These are phyloP conservation scores for Globisporangium cylindrosporum DNA, from an alignment of 352 stramenopile species.

Conservation along the genomic window DNA sequence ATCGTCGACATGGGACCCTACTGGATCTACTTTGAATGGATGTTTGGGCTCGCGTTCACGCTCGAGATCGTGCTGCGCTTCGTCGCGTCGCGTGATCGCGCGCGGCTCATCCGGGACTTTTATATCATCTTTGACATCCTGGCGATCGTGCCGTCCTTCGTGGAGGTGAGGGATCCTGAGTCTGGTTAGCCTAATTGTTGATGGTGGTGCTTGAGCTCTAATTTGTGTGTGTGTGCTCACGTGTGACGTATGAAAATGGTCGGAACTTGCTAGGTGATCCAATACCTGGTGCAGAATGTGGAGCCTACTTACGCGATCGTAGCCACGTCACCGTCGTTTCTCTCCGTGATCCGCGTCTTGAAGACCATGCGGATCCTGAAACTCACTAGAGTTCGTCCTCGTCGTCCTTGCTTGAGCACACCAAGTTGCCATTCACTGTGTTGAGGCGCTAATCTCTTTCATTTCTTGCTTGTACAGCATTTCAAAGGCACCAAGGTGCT, in stretches of 20 bases:
- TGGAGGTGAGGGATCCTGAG: slow-evolving; percentile 37
- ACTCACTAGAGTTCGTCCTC: slow-evolving; percentile 39
- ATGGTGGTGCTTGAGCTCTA: neutral
- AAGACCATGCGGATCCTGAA: slow-evolving; percentile 81
- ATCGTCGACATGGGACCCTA: slow-evolving; percentile 64
- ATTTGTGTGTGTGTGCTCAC: neutral
- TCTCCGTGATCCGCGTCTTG: slow-evolving; percentile 62
- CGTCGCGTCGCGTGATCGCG: slow-evolving; percentile 37
- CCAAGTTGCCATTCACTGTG: too few species aligned
- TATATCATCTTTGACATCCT: slow-evolving; percentile 71
- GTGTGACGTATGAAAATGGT: neutral
- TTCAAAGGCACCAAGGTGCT: slow-evolving; percentile 68
- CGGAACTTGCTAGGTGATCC: slow-evolving; percentile 17
- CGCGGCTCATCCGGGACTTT: slow-evolving; percentile 43
- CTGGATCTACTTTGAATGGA: slow-evolving; percentile 79
- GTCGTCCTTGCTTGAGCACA: neutral
- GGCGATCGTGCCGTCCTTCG: slow-evolving; percentile 58
- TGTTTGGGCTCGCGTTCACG: slow-evolving; percentile 55
- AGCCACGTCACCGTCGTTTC: slow-evolving; percentile 53
- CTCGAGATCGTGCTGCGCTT: slow-evolving; percentile 58
- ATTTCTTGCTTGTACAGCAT: slow-evolving; percentile 30
- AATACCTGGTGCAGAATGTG: slow-evolving; percentile 30
- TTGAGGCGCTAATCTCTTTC: neutral
- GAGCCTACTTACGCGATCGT: slow-evolving; percentile 59
- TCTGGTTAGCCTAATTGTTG: slow-evolving; percentile 1